These are phyloP conservation scores for Sutorius eximius DNA, from an alignment of 1,284 basidiomycete genomes.

Conservation along the genomic window DNA sequence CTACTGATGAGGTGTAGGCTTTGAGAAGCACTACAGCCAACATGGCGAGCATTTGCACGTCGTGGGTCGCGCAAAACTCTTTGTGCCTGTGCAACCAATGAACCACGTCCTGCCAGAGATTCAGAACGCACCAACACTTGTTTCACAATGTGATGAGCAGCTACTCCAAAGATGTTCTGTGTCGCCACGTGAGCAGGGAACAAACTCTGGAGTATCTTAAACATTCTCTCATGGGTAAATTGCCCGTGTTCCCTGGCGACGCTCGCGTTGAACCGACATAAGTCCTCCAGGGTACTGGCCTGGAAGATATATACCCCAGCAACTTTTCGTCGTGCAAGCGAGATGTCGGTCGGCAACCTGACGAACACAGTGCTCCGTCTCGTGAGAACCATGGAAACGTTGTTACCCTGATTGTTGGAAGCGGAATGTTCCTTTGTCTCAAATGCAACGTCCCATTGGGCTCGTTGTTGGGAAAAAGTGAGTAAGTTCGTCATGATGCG, in stretches of 20 bases:
- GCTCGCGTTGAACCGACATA: slow-evolving; percentile 60
- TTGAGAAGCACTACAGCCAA: slow-evolving; percentile 68
- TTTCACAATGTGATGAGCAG: slow-evolving; percentile 41
- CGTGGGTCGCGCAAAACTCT: slow-evolving; percentile 62
- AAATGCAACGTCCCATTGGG: slow-evolving; percentile 38
- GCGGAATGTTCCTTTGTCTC: slow-evolving; percentile 19
- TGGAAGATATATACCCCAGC: slow-evolving; percentile 64
- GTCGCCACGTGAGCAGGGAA: slow-evolving; percentile 37
- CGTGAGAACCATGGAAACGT: slow-evolving; percentile 45
- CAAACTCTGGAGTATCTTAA: slow-evolving; percentile 59
- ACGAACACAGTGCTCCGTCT: slow-evolving; percentile 68
- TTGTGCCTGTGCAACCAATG: slow-evolving; percentile 49
- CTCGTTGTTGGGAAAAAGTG: slow-evolving; percentile 55
- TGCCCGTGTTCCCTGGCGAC: slow-evolving; percentile 61
- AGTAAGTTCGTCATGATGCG: slow-evolving; percentile 75
- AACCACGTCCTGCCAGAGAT: neutral
- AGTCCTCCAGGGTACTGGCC: slow-evolving; percentile 42
- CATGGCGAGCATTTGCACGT: slow-evolving; percentile 84
- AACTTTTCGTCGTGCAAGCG: slow-evolving; percentile 59
- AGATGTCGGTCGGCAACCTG: slow-evolving; percentile 54
- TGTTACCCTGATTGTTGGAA: slow-evolving; percentile 21
- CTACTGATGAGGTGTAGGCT: slow-evolving; percentile 27
- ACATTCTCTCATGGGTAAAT: slow-evolving; percentile 74
- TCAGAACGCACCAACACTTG: slow-evolving; percentile 42
- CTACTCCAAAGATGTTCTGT: slow-evolving; percentile 21